Conservation (phyloP, 441 rosid species). For the Geranium incanum region DNA sequence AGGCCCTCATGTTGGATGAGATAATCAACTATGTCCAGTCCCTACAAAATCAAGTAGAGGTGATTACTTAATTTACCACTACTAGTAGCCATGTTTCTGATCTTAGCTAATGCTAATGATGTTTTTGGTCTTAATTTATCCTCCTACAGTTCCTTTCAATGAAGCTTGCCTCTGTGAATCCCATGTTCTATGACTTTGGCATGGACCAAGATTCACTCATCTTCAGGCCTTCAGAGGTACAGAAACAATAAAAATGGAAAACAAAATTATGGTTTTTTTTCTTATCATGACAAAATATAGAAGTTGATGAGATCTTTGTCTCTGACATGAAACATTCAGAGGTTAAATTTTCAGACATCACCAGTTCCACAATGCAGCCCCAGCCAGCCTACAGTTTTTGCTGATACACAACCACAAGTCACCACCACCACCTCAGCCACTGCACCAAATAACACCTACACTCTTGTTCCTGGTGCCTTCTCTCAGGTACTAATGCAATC, state of each 20-base stretch:
- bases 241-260: neutral
- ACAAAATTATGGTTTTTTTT: neutral
- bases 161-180: slow-evolving; percentile 55
- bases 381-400: slow-evolving; percentile 30
- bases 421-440: slow-evolving; percentile 24
- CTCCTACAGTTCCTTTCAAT: slow-evolving; percentile 45
- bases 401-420: slow-evolving; percentile 28
- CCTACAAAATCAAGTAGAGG: slow-evolving; percentile 36
- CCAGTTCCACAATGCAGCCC: slow-evolving; percentile 36
- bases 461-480: neutral
- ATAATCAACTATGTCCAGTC: slow-evolving; percentile 36
- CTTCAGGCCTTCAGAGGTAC: slow-evolving; percentile 42
- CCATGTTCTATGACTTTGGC: slow-evolving; percentile 51
- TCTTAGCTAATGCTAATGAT: neutral
- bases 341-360: slow-evolving; percentile 24
- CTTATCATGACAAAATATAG: neutral
- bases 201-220: slow-evolving; percentile 43
- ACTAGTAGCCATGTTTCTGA: slow-evolving; percentile 1
- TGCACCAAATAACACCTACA: neutral
- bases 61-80: slow-evolving; percentile 12
- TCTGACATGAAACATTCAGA: slow-evolving; percentile 30
- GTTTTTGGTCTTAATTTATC: neutral
- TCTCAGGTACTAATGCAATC: neutral
- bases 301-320: slow-evolving; percentile 31
- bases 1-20: slow-evolving; percentile 38